Percentiles rank a stretch among this genome's conserved stretches.
phyloP scores from a whole-genome alignment of 2,329 filamentous ascomycete species.

The Dactylellina drechsleri region DNA sequence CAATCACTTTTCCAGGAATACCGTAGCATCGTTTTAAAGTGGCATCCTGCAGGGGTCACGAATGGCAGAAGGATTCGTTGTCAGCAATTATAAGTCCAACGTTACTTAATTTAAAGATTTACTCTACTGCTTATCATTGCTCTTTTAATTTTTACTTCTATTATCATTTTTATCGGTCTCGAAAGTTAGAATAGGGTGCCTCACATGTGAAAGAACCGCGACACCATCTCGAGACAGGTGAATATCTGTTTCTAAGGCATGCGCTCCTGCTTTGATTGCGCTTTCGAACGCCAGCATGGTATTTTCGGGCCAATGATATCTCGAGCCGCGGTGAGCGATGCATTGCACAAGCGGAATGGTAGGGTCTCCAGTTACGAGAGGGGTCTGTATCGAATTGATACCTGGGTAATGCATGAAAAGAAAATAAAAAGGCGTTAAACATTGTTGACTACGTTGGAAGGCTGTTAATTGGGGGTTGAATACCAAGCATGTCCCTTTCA shows the following conservation, averaged over 20 bases:
- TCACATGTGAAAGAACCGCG: slow-evolving; percentile 83
- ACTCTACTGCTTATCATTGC: no score
- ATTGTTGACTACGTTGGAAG: background rate
- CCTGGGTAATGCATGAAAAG: background rate
- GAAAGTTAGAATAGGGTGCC: slow-evolving; percentile 55
- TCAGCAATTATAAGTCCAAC: no score
- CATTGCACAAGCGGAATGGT: slow-evolving; percentile 43
- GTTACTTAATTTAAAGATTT: no score
- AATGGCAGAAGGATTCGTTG: slow-evolving; percentile 3
- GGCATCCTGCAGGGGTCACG: slow-evolving; percentile 70
- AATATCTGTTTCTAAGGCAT: slow-evolving; percentile 88
- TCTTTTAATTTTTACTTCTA: no score
- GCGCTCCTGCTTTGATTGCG: slow-evolving; percentile 77
- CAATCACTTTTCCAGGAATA: slow-evolving; percentile 74
- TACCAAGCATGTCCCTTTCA: slow-evolving; percentile 37
- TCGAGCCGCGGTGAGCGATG: slow-evolving; percentile 50
- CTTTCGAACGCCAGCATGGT: slow-evolving; percentile 80
- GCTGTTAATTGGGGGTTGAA: background rate
- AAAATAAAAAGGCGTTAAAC: no score
- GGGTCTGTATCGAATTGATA: slow-evolving; percentile 42
- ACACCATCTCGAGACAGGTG: slow-evolving; percentile 84
- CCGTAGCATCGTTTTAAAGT: slow-evolving; percentile 85
- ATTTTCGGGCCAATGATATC: slow-evolving; percentile 74
- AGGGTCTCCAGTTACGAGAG: slow-evolving; percentile 29
- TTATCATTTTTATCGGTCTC: no score